Conservation (phyloP, 2,329 filamentous ascomycete species). For the Neurospora crassa region DNA sequence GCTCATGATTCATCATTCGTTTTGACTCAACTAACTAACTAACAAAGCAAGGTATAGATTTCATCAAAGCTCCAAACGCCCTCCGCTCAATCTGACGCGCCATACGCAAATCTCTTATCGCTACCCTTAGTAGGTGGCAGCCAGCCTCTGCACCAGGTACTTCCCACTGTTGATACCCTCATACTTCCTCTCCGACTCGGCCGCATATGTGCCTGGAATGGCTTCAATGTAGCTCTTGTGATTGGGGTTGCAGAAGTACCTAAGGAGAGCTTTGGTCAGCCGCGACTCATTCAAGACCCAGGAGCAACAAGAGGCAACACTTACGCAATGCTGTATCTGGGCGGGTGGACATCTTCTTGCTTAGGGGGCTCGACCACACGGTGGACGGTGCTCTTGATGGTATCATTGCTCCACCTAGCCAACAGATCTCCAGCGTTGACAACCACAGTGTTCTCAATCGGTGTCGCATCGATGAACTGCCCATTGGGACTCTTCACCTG, state of each 20-base stretch:
- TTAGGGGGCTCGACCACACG: constrained; percentile 78
- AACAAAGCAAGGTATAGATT: background rate
- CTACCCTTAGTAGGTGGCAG: constrained; percentile 54
- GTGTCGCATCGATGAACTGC: constrained; percentile 72
- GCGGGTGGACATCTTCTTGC: constrained; percentile 51
- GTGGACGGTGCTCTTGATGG: constrained; percentile 83
- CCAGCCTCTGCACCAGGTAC: constrained; percentile 69
- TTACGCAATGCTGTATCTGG: constrained; percentile 77
- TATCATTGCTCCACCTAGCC: constrained; percentile 83
- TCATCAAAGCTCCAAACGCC: background rate
- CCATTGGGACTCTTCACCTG: constrained; percentile 62
- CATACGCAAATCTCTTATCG: background rate
- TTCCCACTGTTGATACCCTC: constrained; percentile 66
- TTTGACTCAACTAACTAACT: background rate
- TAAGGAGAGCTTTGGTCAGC: constrained; percentile 16
- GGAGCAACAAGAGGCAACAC: constrained; percentile 20
- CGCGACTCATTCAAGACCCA: background rate
- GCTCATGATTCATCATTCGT: background rate
- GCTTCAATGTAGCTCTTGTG: constrained; percentile 67
- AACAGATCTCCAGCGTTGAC: constrained; percentile 85
- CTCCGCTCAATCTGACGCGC: background rate
- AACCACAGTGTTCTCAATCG: constrained; percentile 72
- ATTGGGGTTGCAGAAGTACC: constrained; percentile 85
- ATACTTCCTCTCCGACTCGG: constrained; percentile 67
- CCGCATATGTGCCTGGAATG: constrained; percentile 64